Conservation (phyloP, 1,284 basidiomycete genomes). For the Moesziomyces antarcticus region DNA sequence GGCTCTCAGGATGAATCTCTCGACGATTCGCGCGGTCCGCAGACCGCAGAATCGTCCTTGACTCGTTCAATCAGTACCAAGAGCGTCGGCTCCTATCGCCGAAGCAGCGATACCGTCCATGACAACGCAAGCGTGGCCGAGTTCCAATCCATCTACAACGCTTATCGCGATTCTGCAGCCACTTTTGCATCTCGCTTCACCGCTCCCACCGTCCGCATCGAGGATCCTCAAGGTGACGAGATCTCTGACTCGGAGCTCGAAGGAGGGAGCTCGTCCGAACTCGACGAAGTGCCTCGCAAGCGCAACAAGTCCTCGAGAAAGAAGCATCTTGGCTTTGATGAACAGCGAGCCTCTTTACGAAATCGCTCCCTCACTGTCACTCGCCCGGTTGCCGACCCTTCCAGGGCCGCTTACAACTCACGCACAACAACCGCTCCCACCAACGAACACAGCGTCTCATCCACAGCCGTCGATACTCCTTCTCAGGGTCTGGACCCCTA, state of each 20-base stretch:
- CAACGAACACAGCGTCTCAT: conserved; percentile 3
- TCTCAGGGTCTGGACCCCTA: conserved; percentile 30
- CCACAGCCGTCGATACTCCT: not conserved
- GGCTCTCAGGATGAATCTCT: conserved; percentile 25
- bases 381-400: conserved; percentile 7
- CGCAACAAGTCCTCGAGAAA: conserved; percentile 31
- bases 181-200: conserved; percentile 29
- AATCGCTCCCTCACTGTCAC: conserved; percentile 1
- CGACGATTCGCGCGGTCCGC: conserved; percentile 14
- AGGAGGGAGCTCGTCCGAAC: conserved; percentile 5
- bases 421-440: conserved; percentile 6
- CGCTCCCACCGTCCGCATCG: conserved; percentile 32
- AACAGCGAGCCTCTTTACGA: conserved; percentile 39
- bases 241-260: conserved; percentile 28
- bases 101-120: conserved; percentile 3
- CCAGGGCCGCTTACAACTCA: conserved; percentile 16
- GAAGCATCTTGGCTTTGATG: conserved; percentile 36
- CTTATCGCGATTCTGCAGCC: conserved; percentile 22
- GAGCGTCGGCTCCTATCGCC: not conserved
- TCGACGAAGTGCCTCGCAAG: conserved; percentile 32
- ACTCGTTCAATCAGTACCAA: conserved; percentile 12
- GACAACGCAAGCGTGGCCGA: conserved; percentile 10
- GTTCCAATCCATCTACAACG: conserved; percentile 30
- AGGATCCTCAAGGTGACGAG: conserved; percentile 36
- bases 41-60: conserved; percentile 23